Conservation (phyloP, 2,329 filamentous ascomycete genomes). For the Aureobasidium subglaciale region DNA sequence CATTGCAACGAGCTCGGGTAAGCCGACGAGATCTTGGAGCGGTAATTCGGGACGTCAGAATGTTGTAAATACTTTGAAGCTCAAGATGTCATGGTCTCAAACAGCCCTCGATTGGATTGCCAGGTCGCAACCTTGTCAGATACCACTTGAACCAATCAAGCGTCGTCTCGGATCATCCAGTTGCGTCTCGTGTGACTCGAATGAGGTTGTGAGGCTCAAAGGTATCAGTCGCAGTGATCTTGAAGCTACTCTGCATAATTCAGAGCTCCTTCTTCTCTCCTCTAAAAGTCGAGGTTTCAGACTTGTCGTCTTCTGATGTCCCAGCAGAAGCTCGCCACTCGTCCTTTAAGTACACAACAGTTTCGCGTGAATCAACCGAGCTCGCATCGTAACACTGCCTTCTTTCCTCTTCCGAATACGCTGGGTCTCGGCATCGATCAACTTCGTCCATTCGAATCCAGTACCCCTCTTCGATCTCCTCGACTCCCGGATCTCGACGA, state of each 20-base stretch:
- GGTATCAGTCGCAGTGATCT: too few relatives aligned
- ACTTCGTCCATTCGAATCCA: not conserved
- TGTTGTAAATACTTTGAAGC: too few relatives aligned
- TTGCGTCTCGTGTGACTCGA: too few relatives aligned
- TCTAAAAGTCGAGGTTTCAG: not conserved
- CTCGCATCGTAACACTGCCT: not conserved
- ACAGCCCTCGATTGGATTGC: too few relatives aligned
- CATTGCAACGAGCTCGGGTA: too few relatives aligned
- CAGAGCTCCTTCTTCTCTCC: not conserved
- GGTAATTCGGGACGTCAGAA: too few relatives aligned
- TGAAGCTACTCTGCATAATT: not conserved
- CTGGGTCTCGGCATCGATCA: not conserved
- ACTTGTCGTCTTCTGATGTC: not conserved
- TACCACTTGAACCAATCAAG: too few relatives aligned
- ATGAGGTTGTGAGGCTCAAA: too few relatives aligned
- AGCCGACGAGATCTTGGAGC: too few relatives aligned
- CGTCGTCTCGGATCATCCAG: too few relatives aligned
- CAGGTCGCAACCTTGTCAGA: too few relatives aligned
- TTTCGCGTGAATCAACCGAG: not conserved
- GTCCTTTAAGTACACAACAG: not conserved
- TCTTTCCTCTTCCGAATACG: not conserved
- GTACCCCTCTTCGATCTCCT: not conserved
- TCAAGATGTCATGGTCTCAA: too few relatives aligned
- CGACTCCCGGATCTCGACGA: not conserved
- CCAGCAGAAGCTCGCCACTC: not conserved